Base-by-base conservation (phyloP, 805 yeast genomes). In the Barnettozyma sucrosica region DNA sequence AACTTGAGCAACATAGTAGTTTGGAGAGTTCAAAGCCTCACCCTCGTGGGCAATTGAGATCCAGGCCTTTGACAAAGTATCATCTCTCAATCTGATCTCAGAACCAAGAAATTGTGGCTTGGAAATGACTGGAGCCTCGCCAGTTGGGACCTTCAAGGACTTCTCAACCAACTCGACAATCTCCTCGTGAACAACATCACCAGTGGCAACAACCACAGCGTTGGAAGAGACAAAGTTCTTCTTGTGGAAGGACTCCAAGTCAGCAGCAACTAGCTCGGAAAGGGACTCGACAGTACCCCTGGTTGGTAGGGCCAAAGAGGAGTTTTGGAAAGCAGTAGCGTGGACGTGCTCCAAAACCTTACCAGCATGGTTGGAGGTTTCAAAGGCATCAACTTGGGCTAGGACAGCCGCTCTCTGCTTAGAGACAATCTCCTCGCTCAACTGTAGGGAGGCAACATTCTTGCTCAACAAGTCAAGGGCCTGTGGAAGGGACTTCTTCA, bases 11-110 rank as follows among this genome's bases (percentile, higher is more conserved):
- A 79, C 78, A 67, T 76, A 76, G 73, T 75, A 84, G 61, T 83
- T 77, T 56, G 83, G 79, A 48, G 90, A 81, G 51, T 63, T 62
- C 43, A 75, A 51, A 39, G 83, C 71, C 69, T 84, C 90, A 71
- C 89, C 88, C 62, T 79, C 74, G 47, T 76, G 92, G 49, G 89
- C 89, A 60, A 86, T 74, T 47, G 89, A 69, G 59, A 85, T 76
- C 76, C 84, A 83, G 48, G 92, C 93, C 65, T 80, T 77, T 64
- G 92, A 88, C 62, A 83, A 66, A 59, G 89, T 86, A 69, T 86
- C 95, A 65, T 86, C 95, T 80, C 95, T 83, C 72, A 85, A 71
- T 78, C 90, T 81, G 55, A 85, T 83, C 66, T 86, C 95, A 41
- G 93, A 85, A 66, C 95, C 95, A 66, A 86, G 76, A 79, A 85